These are phyloP conservation scores for Cornus suecica DNA, from an alignment of 148 eudicot species.

Conservation along the genomic window DNA sequence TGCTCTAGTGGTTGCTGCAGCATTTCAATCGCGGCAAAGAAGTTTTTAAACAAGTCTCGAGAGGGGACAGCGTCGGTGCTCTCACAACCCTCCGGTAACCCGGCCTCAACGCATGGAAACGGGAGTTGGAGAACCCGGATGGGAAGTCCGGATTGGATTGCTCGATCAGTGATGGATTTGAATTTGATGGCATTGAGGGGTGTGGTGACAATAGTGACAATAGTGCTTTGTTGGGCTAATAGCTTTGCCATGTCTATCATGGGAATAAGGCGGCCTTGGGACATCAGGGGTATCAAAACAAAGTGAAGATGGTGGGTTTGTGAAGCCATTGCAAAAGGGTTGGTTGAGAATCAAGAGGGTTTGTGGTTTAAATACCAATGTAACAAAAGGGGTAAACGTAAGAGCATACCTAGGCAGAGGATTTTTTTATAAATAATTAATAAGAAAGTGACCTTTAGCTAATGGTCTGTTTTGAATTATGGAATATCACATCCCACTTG, in stretches of 20 bases:
- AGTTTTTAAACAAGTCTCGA: conserved; percentile 10
- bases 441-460: too few relatives aligned
- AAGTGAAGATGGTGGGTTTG: conserved; percentile 6
- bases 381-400: background rate
- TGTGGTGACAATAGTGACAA: conserved; percentile 27
- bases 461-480: too few relatives aligned
- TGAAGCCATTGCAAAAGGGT: background rate
- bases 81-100: conserved; percentile 47
- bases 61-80: conserved; percentile 37
- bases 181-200: conserved; percentile 26
- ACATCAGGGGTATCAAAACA: conserved; percentile 8
- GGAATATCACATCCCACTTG: too few relatives aligned
- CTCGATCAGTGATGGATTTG: conserved; percentile 13
- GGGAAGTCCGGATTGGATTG: conserved; percentile 17
- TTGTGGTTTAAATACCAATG: too few relatives aligned
- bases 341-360: background rate
- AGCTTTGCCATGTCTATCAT: conserved; percentile 33
- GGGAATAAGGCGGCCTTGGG: conserved; percentile 28
- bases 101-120: conserved; percentile 38
- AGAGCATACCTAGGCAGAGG: background rate
- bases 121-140: conserved; percentile 31
- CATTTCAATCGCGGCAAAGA: conserved; percentile 18
- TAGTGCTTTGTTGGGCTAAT: conserved; percentile 28
- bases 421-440: too few relatives aligned
- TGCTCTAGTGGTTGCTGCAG: conserved; percentile 29